Base-by-base conservation (phyloP, 2,329 filamentous ascomycete genomes). In the Xylaria sp. region DNA sequence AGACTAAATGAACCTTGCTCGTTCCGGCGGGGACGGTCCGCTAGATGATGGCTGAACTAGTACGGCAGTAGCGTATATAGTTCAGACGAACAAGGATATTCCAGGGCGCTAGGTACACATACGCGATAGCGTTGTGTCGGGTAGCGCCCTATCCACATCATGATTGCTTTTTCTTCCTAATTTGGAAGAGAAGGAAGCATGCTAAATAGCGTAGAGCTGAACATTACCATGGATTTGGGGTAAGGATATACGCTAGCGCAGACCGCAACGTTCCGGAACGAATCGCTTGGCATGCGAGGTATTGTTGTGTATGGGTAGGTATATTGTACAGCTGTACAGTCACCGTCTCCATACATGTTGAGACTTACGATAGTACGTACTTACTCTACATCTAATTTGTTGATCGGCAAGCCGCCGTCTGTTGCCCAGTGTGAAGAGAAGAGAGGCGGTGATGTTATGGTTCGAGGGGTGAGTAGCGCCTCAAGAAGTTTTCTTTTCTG, bases 341-440 rank as follows among this genome's bases (percentile, higher is more conserved):
- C 6, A 42, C 57, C 21, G 42, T 45, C 50, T 39, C 42, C 30
- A 61, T 48, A 47, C 24, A 47, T 60, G 59, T 30, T 27, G 17
- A 14, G 39, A 60, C 47, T 54, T 39, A 34, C 17, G 21, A n/a
- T 34, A 36, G 36, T 47, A 47, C 12, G 12, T 54, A 19, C 42
- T 6, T 54, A 19, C 42, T 4, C 17, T 47, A 24, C 5, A 14
- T 50, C n/a, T 50, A 8, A 53, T 36, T 34, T 34, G 34, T 48
- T 6, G 2, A 34, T 45, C 34, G 14, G 27, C 36, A 7, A 45
- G 27, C 39, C 24, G 12, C 48, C 9, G n/a, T 65, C 8, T 5
- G 11, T 27, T 65, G 50, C 27, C 30, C 39, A 55, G 48, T 61
- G 50, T 56, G 63, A 51, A 42, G 21, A 24, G 36, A 56, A 42